Evolutionary conservation across 1,284 basidiomycete species (phyloP).

Genomic region (Trichosporon faecale): DNA sequence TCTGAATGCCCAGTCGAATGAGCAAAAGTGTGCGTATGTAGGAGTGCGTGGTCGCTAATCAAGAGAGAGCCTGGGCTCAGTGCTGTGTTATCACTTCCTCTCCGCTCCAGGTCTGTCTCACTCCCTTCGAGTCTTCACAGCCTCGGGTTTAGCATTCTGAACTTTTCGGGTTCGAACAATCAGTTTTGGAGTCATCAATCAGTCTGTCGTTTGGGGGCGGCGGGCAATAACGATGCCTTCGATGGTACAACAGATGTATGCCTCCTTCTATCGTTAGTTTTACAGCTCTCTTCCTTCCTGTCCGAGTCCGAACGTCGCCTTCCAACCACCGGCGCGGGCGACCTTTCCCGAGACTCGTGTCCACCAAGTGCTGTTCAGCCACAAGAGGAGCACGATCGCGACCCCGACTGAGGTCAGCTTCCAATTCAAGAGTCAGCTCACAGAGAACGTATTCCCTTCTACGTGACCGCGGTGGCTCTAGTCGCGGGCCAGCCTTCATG

Average conservation of each 20-base stretch:
- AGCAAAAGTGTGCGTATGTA: no score
- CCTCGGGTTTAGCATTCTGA: no score
- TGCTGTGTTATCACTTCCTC: no score
- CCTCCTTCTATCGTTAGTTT: not conserved
- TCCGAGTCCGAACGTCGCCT: not conserved
- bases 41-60: not conserved
- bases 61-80: no score
- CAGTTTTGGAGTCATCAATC: no score
- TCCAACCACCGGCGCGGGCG: slow-evolving; percentile 19
- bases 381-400: slow-evolving; percentile 26
- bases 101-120: no score
- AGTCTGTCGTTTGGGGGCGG: no score
- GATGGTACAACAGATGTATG: not conserved
- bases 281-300: not conserved
- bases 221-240: not conserved
- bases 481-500: slow-evolving; percentile 35
- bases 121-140: no score
- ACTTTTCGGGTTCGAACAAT: no score
- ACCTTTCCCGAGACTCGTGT: slow-evolving; percentile 18
- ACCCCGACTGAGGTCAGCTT: slow-evolving; percentile 23
- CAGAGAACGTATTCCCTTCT: slow-evolving; percentile 13
- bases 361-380: slow-evolving; percentile 28
- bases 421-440: slow-evolving; percentile 3
- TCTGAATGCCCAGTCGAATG: slow-evolving; percentile 4
- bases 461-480: not conserved